Conservation (phyloP, 352 stramenopile genomes). For the Stephanocyclus meneghinianus region DNA sequence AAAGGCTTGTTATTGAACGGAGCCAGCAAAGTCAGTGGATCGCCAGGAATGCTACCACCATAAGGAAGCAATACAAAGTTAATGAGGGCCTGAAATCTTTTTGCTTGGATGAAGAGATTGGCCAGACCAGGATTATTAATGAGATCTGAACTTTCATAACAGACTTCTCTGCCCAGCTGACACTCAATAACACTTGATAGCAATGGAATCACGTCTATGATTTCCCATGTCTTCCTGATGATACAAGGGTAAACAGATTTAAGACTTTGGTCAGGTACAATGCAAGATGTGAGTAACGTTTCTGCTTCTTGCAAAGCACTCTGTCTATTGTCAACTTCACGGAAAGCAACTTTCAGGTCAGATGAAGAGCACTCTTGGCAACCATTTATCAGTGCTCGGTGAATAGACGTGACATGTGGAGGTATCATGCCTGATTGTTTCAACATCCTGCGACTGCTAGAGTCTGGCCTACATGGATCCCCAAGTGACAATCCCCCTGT, state of each 20-base stretch:
- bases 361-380: constrained; percentile 26
- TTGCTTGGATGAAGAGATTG: constrained; percentile 37
- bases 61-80: constrained; percentile 14
- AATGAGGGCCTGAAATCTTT: constrained; percentile 21
- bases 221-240: constrained; percentile 3
- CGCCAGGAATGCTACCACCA: not conserved
- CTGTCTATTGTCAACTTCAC: constrained; percentile 18
- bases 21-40: constrained; percentile 5
- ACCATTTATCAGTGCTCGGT: constrained; percentile 13
- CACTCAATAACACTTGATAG: constrained; percentile 7
- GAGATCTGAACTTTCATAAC: constrained; percentile 27
- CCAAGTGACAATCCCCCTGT: not conserved
- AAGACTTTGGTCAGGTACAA: not conserved
- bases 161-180: constrained; percentile 19
- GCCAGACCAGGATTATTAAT: constrained; percentile 26
- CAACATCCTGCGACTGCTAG: constrained; percentile 1
- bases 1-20: constrained; percentile 3
- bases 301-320: constrained; percentile 23
- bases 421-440: constrained; percentile 4
- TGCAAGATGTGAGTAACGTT: constrained; percentile 7
- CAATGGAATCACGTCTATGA: constrained; percentile 21
- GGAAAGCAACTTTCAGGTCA: constrained; percentile 12
- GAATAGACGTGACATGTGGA: constrained; percentile 21
- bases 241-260: constrained; percentile 24
- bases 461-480: constrained; percentile 1